Base-by-base conservation (phyloP, 1,284 basidiomycete species). In the Flammula alnicola region DNA sequence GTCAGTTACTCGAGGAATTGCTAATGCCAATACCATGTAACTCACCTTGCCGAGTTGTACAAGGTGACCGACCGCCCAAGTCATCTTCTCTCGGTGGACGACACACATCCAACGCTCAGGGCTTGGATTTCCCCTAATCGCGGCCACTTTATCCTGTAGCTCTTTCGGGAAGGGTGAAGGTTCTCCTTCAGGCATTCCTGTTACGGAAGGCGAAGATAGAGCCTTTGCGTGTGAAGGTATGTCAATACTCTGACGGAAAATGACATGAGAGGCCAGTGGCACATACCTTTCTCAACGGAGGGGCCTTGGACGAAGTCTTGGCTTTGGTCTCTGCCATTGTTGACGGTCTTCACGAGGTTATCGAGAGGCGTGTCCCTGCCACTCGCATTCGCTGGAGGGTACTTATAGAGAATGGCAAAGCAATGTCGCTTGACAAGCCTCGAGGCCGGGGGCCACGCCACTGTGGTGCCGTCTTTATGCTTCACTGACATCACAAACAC, bases 211-310 rank as follows among this genome's bases (percentile, higher is more conserved):
- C 11, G 36, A 22, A 2, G 35, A 46, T 9, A 29, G 5, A 11
- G 25, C n/a, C 44, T 46, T 16, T 46, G n/a, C 11, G 11, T 2
- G n/a, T 6, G 12, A 31, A 17, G 10, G 19, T 10, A 38, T 11
- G n/a, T 20, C 6, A 16, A 25, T 22, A 4, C 55, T 68, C 12
- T 62, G 63, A 44, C 23, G 49, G 16, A 56, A 49, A 44, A n/a
- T n/a, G n/a, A n/a, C n/a, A n/a, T n/a, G n/a, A n/a, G n/a, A n/a
- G n/a, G n/a, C n/a, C n/a, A n/a, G n/a, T n/a, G n/a, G n/a, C n/a
- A n/a, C n/a, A n/a, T n/a, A n/a, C n/a, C n/a, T n/a, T n/a, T n/a
- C n/a, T n/a, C n/a, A n/a, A n/a, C n/a, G n/a, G n/a, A n/a, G n/a
- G n/a, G n/a, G n/a, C n/a, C n/a, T n/a, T n/a, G n/a, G n/a, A n/a